Evolutionary conservation across 257 asterid genomes (phyloP), one percentile per base, ranked within the genome.

Genomic region (Ocimum tenuiflorum): DNA sequence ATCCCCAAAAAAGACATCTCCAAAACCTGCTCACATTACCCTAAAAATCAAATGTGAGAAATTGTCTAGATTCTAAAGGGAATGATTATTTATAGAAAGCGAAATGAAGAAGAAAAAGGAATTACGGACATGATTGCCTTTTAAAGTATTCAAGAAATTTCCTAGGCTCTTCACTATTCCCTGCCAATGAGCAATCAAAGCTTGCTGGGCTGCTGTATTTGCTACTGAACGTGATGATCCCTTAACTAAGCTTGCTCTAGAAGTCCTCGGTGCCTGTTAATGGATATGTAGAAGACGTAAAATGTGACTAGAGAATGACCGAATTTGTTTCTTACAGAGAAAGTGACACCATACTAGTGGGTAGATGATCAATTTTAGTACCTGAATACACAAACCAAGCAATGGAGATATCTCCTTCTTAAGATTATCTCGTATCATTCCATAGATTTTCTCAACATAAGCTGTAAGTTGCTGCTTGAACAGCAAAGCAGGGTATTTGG

Each of bases 391-490:
- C 73, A 94, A 78, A 60, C 99, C 97, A 81, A 94, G 99, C 86
- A 90, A 77, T 17, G 99, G 99, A 68, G 99, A 94, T 75, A 94
- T 94, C 79, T 94, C 97, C 88, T 90, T 94, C 86, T 94, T 94
- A 70, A 94, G 67, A 75, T 94, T 94, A 73, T 94, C 99, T n/a
- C 97, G 75, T 73, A 94, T 90, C 96, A 94, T 80, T 72, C 99
- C 99, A 65, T 94, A 94, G 53, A 94, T 86, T 84, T 94, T 94
- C 73, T 94, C 99, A 7, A 94, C 97, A 80, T 88, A 94, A 20
- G 99, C 99, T 19, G 99, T 94, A 73, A 94, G 99, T 73, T 94
- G 99, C 80, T 94, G 99, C 80, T 94, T 94, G 87, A 94, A 94
- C 73, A 94, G 88, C 83, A 94, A 81, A 68, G 99, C 99, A 67